Conservation (phyloP, 208 protist genomes). For the Tetramitus jugosus region DNA sequence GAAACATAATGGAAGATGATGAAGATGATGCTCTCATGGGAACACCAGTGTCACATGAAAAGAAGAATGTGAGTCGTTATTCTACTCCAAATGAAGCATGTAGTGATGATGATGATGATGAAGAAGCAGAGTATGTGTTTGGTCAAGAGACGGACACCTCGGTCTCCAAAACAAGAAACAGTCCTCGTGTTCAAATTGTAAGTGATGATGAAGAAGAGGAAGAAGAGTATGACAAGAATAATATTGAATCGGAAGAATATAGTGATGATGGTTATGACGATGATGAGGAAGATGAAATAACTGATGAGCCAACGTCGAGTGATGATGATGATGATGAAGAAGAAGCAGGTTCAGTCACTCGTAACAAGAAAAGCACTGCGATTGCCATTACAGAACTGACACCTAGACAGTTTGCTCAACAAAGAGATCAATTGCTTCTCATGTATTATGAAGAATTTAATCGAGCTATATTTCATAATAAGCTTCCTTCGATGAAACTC, state of each 20-base stretch:
- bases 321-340: background rate
- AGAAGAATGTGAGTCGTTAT: too few relatives aligned
- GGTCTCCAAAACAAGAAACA: background rate
- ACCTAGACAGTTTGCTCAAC: background rate
- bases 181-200: too few relatives aligned
- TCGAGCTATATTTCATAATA: background rate
- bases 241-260: background rate
- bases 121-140: background rate
- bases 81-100: too few relatives aligned
- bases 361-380: background rate
- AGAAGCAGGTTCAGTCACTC: background rate
- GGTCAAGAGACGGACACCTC: background rate
- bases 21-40: too few relatives aligned
- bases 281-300: too few relatives aligned
- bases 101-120: too few relatives aligned
- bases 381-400: background rate
- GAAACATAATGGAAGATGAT: too few relatives aligned
- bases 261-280: background rate
- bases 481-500: background rate
- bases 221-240: background rate
- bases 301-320: too few relatives aligned
- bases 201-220: background rate
- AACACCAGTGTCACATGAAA: too few relatives aligned
- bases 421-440: background rate
- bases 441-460: slow-evolving; percentile 9